Evolutionary conservation across 257 asterid species (phyloP).

Genomic region (Perilla frutescens): DNA sequence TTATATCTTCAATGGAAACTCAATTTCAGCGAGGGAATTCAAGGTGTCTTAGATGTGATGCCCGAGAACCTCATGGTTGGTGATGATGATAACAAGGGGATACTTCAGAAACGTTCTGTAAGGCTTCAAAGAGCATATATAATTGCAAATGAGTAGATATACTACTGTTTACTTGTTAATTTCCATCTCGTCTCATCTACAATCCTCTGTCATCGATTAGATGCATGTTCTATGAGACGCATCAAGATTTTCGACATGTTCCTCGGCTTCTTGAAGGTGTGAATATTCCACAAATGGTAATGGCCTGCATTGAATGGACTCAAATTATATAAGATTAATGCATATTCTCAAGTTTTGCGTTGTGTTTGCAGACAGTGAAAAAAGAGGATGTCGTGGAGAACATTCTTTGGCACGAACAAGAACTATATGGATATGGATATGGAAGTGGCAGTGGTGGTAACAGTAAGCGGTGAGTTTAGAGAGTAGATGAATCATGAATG

Average conservation of each 20-base stretch:
- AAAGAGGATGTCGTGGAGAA: conserved; percentile 31
- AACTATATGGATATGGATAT: too few relatives aligned
- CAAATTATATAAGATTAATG: too few relatives aligned
- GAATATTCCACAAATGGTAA: conserved; percentile 41
- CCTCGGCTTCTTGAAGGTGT: conserved; percentile 42
- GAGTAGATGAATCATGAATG: too few relatives aligned
- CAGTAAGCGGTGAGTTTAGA: neutral
- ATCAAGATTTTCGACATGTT: neutral
- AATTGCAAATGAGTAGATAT: neutral
- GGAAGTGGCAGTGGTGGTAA: neutral
- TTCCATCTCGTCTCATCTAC: neutral
- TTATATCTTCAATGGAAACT: neutral
- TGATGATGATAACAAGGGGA: neutral
- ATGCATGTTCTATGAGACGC: conserved; percentile 39
- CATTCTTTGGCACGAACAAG: conserved; percentile 37
- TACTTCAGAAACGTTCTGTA: conserved; percentile 21
- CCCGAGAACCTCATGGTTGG: conserved; percentile 12
- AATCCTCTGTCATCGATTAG: conserved; percentile 22
- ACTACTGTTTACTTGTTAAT: neutral
- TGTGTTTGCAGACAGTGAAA: conserved; percentile 28
- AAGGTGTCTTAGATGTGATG: conserved; percentile 35
- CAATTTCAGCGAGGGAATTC: conserved; percentile 36
- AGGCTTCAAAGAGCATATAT: conserved; percentile 18
- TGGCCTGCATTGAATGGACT: too few relatives aligned
- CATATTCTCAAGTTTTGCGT: too few relatives aligned